Evolutionary conservation across 1,139 yeast species (phyloP), one percentile per base, ranked within the genome.

Genomic region (Suhomyces chickasaworum): DNA sequence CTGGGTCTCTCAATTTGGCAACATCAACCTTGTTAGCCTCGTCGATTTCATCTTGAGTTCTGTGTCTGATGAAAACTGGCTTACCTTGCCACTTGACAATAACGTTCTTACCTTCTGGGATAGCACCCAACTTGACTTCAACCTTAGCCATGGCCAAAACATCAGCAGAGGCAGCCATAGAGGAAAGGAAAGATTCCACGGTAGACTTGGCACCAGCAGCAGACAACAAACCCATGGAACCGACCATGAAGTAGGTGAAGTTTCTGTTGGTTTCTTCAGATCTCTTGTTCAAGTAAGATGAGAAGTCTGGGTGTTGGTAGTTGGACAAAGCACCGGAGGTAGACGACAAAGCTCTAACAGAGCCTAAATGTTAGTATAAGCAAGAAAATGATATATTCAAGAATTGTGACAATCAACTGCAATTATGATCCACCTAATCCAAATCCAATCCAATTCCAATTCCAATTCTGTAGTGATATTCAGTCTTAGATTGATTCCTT

Each of bases 31-130:
- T 65, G 72, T 90, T 88, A 56, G 99, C 99, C 78, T 95, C 99
- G 47, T 83, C 89, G 62, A 95, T 91, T 78, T 95, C 99, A 51
- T 79, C 83, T 44, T 83, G 75, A 44, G 99, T 91, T 83, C 99
- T 89, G 81, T 95, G 99, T 83, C 99, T 93, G 71, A 95, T 90
- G 77, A 95, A 95, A 57, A 95, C 97, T 57, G 99, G 99, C 80
- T 93, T 95, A 77, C 99, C 99, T 78, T 95, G 97, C 99, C 99
- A 95, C 77, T 95, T 95, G 63, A 95, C 95, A 66, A 93, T 89
- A 58, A 93, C 95, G 73, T 95, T 95, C 79, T 91, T 91, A 73
- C 99, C 99, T 71, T 87, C 91, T 62, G 99, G 99, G 57, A 95
- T 90, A 55, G 90, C 88, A 50, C 86, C 84, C 64, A 95, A 83